Percentiles rank a stretch among this genome's conserved stretches.
Evolutionary conservation across 2,329 filamentous ascomycete species (phyloP).

Genomic region (Xylaria multiplex): DNA sequence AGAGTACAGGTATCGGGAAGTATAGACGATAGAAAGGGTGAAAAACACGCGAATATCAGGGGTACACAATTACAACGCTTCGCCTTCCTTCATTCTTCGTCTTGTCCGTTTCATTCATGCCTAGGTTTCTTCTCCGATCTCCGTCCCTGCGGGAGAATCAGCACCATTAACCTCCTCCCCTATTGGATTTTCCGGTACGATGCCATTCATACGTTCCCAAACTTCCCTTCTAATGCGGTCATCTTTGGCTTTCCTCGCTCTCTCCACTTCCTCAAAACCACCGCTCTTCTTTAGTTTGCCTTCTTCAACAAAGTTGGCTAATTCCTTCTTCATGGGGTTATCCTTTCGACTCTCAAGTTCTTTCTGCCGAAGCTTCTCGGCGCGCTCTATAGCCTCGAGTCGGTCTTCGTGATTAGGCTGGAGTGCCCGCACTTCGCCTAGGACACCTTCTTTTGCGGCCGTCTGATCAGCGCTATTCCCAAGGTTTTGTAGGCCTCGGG

Average conservation of each 20-base stretch:
- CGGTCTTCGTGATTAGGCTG: conserved; percentile 94
- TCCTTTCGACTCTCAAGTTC: conserved; percentile 82
- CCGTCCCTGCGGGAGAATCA: conserved; percentile 27
- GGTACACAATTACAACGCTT: conserved; percentile 31
- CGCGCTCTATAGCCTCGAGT: conserved; percentile 95
- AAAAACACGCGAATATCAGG: conserved; percentile 25
- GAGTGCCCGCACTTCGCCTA: conserved; percentile 91
- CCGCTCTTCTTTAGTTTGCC: conserved; percentile 96
- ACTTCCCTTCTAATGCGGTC: conserved; percentile 85
- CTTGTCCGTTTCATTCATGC: conserved; percentile 24
- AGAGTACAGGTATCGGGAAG: conserved; percentile 17
- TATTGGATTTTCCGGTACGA: conserved; percentile 55
- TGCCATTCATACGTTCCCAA: conserved; percentile 73
- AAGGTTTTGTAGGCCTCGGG: conserved; percentile 65
- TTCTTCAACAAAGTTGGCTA: conserved; percentile 85
- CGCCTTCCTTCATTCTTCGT: conserved; percentile 14
- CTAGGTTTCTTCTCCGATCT: conserved; percentile 35
- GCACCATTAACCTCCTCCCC: conserved; percentile 50
- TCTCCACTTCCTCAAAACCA: conserved; percentile 92
- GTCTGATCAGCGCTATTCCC: conserved; percentile 71
- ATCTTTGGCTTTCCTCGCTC: conserved; percentile 84
- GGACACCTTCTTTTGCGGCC: conserved; percentile 87
- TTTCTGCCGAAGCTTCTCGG: conserved; percentile 88
- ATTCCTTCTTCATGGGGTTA: conserved; percentile 83
- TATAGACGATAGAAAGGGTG: conserved; percentile 2